Conservation (phyloP, 1,284 basidiomycete genomes). For the Phellopilus nigrolimitatus region DNA sequence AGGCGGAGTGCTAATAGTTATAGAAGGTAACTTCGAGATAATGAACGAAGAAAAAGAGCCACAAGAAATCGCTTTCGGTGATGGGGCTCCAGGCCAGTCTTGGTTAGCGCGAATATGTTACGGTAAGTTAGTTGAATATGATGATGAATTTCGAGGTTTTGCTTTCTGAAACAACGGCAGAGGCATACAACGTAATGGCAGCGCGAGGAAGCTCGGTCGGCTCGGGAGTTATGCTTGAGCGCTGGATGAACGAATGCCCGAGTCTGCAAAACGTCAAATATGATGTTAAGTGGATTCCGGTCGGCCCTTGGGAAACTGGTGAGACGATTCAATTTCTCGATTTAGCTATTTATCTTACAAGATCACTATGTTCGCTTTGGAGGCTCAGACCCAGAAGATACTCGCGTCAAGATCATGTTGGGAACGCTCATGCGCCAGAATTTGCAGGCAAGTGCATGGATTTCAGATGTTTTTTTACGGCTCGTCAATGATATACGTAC, state of each 20-base stretch:
- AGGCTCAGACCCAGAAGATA: slow-evolving; percentile 6
- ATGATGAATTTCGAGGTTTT: neutral
- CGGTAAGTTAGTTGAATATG: neutral
- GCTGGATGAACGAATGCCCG: slow-evolving; percentile 4
- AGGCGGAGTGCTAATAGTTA: slow-evolving; percentile 21
- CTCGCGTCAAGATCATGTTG: neutral
- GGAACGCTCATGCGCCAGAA: slow-evolving; percentile 9
- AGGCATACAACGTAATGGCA: slow-evolving; percentile 12
- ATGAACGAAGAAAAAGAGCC: neutral
- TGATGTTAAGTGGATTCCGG: slow-evolving; percentile 8
- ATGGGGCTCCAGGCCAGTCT: slow-evolving; percentile 5
- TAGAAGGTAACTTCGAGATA: slow-evolving; percentile 21
- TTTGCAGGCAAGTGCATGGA: neutral
- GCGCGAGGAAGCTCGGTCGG: slow-evolving; percentile 7
- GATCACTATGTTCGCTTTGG: no score
- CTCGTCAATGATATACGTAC: neutral
- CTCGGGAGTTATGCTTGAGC: slow-evolving; percentile 7
- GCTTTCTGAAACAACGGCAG: neutral
- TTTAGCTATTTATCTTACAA: neutral
- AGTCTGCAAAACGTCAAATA: neutral
- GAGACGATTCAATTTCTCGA: neutral
- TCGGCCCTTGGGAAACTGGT: slow-evolving; percentile 15
- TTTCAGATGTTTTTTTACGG: no score
- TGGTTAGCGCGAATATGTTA: slow-evolving; percentile 11
- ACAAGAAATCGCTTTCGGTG: slow-evolving; percentile 5